A percentile compares a stretch with the other conserved stretches of the same genome.
Evolutionary conservation across 345 rosid genomes (phyloP).

Genomic region (Eucalyptus dawsonii): DNA sequence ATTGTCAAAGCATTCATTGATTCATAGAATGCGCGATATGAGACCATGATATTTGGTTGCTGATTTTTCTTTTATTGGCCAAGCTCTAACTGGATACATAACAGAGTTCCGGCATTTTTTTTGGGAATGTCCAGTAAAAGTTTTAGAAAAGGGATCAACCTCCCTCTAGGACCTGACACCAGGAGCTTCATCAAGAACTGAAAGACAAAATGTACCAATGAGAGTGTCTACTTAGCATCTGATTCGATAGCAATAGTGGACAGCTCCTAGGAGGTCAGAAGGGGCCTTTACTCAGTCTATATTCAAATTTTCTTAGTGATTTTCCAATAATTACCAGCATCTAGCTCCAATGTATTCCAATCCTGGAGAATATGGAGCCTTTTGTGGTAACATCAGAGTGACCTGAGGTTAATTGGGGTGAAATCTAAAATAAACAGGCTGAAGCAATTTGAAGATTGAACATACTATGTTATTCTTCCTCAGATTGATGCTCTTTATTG

Average conservation of each 20-base stretch:
- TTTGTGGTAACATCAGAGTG: background rate
- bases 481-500: background rate
- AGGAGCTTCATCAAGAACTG: background rate
- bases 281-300: background rate
- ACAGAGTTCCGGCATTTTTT: background rate
- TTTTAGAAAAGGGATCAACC: background rate
- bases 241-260: background rate
- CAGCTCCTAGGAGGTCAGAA: background rate
- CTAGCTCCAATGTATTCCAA: background rate
- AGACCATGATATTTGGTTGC: background rate
- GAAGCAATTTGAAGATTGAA: background rate
- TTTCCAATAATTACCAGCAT: background rate
- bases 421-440: background rate
- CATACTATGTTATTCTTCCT: background rate
- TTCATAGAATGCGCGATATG: background rate
- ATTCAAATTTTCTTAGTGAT: background rate
- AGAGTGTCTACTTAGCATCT: background rate
- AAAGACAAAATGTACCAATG: background rate
- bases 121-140: background rate
- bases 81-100: background rate
- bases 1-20: background rate
- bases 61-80: background rate
- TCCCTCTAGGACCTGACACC: background rate
- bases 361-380: background rate
- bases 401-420: background rate